A percentile compares a stretch with the other conserved stretches of the same genome.
phyloP scores from a whole-genome alignment of 805 yeast species.

The Lipomyces spencermartinsiae region DNA sequence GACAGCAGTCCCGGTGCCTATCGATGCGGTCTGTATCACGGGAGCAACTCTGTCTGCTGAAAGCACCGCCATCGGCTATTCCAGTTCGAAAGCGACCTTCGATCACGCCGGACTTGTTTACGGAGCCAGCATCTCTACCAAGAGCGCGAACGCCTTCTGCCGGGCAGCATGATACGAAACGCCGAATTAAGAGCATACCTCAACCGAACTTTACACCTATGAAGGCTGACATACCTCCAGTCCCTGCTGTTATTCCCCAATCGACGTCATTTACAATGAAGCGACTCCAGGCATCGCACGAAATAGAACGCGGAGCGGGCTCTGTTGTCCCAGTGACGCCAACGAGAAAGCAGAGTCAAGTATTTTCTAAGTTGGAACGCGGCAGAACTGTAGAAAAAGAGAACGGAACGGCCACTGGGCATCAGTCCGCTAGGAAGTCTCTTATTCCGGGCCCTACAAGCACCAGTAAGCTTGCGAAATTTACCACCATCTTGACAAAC shows the following conservation, averaged over 20 bases:
- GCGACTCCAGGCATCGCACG: constrained; percentile 1
- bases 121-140: constrained; percentile 1
- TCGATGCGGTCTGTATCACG: neutral
- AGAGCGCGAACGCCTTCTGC: constrained; percentile 26
- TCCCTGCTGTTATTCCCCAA: constrained; percentile 6
- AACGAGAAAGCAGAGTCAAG: constrained; percentile 11
- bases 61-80: constrained; percentile 22
- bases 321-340: constrained; percentile 9
- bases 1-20: neutral
- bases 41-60: neutral
- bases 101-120: constrained; percentile 8
- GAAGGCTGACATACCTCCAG: constrained; percentile 12
- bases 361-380: neutral
- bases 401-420: neutral
- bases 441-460: constrained; percentile 20
- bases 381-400: neutral
- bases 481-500: neutral
- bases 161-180: constrained; percentile 16
- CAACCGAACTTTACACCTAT: constrained; percentile 21
- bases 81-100: constrained; percentile 23
- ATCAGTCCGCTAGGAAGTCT: constrained; percentile 10
- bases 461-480: constrained; percentile 16
- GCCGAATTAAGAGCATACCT: constrained; percentile 24
- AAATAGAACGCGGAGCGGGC: constrained; percentile 4
- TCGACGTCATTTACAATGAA: neutral